Evolutionary conservation across 2,329 filamentous ascomycete species (phyloP).

Genomic region (Arachnopeziza araneosa): DNA sequence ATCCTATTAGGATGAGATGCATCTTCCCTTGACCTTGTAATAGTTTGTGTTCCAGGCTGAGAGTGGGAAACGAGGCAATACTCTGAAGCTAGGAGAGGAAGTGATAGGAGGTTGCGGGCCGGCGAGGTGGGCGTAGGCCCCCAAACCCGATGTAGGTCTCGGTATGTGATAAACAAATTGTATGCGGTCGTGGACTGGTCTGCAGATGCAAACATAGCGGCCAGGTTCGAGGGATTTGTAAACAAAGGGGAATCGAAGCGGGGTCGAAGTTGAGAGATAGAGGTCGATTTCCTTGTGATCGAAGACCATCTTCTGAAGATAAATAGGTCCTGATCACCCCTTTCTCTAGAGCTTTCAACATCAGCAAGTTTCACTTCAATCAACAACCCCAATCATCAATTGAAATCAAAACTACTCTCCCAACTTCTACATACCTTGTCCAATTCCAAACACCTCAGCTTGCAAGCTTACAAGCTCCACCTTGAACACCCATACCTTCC

Average conservation of each 20-base stretch:
- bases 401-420: slow-evolving; percentile 1
- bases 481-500: slow-evolving; percentile 1
- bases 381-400: background rate
- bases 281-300: background rate
- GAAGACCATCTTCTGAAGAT: background rate
- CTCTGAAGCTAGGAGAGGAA: background rate
- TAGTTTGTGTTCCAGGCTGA: background rate
- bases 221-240: background rate
- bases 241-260: background rate
- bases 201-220: background rate
- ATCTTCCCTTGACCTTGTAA: background rate
- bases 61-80: background rate
- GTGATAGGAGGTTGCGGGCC: background rate
- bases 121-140: slow-evolving; percentile 4
- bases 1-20: background rate
- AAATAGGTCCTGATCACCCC: background rate
- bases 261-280: background rate
- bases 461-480: slow-evolving; percentile 1
- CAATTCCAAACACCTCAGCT: slow-evolving; percentile 13
- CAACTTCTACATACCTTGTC: slow-evolving; percentile 5
- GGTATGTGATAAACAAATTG: slow-evolving; percentile 15
- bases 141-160: slow-evolving; percentile 1
- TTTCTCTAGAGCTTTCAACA: slow-evolving; percentile 11
- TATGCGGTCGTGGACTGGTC: slow-evolving; percentile 4
- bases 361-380: slow-evolving; percentile 14